phyloP scores from a whole-genome alignment of 345 rosid species.

The Eucalyptus pauciflora region DNA sequence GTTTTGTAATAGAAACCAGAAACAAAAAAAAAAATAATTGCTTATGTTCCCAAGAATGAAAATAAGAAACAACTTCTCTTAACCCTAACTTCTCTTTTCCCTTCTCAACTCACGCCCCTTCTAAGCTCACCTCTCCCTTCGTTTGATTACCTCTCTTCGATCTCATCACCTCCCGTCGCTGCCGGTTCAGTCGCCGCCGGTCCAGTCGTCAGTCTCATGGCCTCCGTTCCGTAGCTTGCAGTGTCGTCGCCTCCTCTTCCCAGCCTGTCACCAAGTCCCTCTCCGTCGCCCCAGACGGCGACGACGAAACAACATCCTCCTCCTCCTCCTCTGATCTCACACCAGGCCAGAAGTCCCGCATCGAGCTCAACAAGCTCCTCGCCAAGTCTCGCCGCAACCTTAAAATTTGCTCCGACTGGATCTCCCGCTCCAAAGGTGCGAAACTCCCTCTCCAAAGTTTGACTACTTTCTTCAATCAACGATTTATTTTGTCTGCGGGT shows the following conservation, averaged over 20 bases:
- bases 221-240: too few species aligned
- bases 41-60: too few species aligned
- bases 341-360: slow-evolving; percentile 29
- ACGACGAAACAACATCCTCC: neutral
- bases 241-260: neutral
- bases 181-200: rapidly evolving
- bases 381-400: slow-evolving; percentile 14
- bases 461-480: neutral
- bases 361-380: slow-evolving; percentile 39
- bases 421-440: slow-evolving; percentile 42
- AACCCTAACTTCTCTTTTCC: too few species aligned
- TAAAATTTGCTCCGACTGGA: slow-evolving; percentile 42
- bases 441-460: neutral
- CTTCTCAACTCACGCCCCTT: too few species aligned
- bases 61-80: too few species aligned
- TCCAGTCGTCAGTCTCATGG: rapidly evolving
- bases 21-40: too few species aligned
- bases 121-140: too few species aligned
- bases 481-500: neutral
- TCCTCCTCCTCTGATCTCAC: slow-evolving; percentile 25
- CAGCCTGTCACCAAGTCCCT: neutral
- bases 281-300: neutral
- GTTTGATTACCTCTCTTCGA: too few species aligned
- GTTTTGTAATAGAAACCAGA: too few species aligned
- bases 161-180: too few species aligned